These are phyloP conservation scores for Aspergillus fijiensis DNA, from an alignment of 2,329 filamentous ascomycete genomes.

Conservation along the genomic window DNA sequence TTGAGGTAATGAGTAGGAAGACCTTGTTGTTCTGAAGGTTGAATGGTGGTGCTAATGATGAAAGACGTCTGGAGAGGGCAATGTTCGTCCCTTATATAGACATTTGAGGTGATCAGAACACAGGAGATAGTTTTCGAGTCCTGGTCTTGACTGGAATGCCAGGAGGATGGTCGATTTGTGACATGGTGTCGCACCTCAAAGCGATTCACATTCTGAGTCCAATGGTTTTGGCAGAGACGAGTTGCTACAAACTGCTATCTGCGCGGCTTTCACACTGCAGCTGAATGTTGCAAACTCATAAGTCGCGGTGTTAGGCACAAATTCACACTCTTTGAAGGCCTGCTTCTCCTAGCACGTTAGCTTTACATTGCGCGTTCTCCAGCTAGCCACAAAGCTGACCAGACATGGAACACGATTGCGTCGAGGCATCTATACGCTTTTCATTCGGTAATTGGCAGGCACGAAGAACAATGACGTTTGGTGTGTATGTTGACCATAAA, in stretches of 20 bases:
- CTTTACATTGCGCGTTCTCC: not conserved
- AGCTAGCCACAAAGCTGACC: not conserved
- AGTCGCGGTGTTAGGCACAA: not conserved
- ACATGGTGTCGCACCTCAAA: not conserved
- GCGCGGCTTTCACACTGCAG: not conserved
- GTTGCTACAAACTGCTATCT: not conserved
- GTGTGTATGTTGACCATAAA: not conserved
- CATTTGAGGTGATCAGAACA: not conserved
- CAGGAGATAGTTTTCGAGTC: not conserved
- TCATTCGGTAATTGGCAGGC: not conserved
- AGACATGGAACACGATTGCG: not conserved
- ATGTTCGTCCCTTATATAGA: slow-evolving; percentile 1
- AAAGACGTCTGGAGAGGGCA: not conserved
- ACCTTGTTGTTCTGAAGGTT: not conserved
- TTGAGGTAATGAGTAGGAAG: not conserved
- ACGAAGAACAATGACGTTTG: not conserved
- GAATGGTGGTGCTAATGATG: not conserved
- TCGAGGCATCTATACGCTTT: not conserved
- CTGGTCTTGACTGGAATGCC: not conserved
- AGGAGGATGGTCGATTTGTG: not conserved
- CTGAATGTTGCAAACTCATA: not conserved
- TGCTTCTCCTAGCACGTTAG: not conserved
- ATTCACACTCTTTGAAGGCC: not conserved
- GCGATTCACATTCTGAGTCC: too few species aligned
- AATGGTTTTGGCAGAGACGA: not conserved